Evolutionary conservation across 768 basidiomycete genomes (phyloP).

Genomic region (Asterophora lycoperdoides): DNA sequence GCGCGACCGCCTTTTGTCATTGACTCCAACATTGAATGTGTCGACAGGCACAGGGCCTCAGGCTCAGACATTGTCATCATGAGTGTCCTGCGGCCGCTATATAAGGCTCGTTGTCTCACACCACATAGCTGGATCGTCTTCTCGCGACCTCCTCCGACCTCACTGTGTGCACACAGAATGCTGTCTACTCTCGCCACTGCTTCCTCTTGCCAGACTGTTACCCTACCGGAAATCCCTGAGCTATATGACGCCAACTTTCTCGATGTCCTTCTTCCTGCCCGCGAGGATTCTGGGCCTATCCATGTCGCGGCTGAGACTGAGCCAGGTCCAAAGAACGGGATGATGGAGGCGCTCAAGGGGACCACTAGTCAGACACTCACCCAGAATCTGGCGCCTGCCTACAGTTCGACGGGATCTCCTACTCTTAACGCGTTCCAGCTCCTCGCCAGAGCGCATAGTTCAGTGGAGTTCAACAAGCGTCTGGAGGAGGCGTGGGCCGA

Average conservation of each 20-base stretch:
- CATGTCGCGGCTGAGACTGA: not conserved
- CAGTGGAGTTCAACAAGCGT: conserved; percentile 24
- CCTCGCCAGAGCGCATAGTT: conserved; percentile 25
- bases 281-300: not conserved
- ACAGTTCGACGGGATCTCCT: conserved; percentile 44
- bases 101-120: too few relatives aligned
- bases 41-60: too few relatives aligned
- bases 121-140: too few relatives aligned
- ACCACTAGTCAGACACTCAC: conserved; percentile 44
- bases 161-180: not conserved
- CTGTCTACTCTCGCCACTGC: conserved; percentile 15
- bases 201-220: conserved; percentile 38
- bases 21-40: too few relatives aligned
- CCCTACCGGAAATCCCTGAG: conserved; percentile 54
- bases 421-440: conserved; percentile 57
- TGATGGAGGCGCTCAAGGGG: conserved; percentile 51
- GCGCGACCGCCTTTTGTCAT: too few relatives aligned
- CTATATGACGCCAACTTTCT: conserved; percentile 54
- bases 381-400: conserved; percentile 47
- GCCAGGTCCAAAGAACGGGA: conserved; percentile 32
- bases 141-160: too few relatives aligned
- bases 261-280: conserved; percentile 47
- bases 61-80: too few relatives aligned
- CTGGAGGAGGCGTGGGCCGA: conserved; percentile 54
- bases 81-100: too few relatives aligned